phyloP scores from a whole-genome alignment of 78 protist species.

The Thecamonas trahens region DNA sequence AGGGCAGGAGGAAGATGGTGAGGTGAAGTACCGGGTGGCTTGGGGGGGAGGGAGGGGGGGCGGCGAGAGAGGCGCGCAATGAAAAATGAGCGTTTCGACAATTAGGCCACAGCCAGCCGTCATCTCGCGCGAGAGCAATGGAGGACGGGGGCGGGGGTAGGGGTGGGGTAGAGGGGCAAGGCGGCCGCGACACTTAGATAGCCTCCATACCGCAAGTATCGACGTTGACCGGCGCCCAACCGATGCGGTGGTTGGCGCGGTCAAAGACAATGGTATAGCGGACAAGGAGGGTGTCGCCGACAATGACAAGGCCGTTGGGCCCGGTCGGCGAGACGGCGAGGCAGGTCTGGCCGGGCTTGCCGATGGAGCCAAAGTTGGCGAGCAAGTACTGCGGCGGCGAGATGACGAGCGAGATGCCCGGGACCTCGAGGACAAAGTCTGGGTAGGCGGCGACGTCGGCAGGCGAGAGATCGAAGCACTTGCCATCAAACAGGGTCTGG shows the following conservation, averaged over 20 bases:
- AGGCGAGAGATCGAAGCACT: constrained; percentile 4
- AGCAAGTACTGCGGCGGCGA: neutral
- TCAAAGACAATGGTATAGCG: neutral
- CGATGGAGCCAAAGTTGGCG: too few relatives aligned
- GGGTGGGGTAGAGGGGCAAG: too few relatives aligned
- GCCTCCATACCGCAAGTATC: neutral
- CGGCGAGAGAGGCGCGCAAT: too few relatives aligned
- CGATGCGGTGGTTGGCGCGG: neutral
- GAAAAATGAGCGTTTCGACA: too few relatives aligned
- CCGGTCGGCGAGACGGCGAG: neutral
- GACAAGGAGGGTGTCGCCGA: neutral
- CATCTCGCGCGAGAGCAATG: too few relatives aligned
- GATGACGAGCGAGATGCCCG: neutral
- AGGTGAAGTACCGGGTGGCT: too few relatives aligned
- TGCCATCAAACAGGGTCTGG: neutral
- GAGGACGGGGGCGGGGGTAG: too few relatives aligned
- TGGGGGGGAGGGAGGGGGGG: too few relatives aligned
- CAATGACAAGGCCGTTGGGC: neutral
- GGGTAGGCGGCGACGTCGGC: neutral
- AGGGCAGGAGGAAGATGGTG: too few relatives aligned
- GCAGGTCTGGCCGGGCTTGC: constrained; percentile 1
- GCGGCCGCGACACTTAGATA: too few relatives aligned
- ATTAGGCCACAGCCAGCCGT: too few relatives aligned
- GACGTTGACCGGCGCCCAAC: constrained; percentile 8
- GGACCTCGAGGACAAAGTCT: neutral